Conservation (phyloP, 108 stramenopile species). For the Skeletonema potamos region DNA sequence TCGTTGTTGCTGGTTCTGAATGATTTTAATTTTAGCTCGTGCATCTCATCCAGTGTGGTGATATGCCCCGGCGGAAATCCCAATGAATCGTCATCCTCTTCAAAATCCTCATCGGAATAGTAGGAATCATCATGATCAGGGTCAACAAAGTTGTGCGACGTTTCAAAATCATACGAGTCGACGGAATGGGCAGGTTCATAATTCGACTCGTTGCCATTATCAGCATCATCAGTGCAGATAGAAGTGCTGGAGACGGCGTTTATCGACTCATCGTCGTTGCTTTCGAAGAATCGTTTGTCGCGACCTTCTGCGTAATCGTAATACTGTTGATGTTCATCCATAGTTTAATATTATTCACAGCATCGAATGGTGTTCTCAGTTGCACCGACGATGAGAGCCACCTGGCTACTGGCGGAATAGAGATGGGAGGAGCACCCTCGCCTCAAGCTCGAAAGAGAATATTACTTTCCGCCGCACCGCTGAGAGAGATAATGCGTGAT, state of each 20-base stretch:
- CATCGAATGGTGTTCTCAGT: no score
- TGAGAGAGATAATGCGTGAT: no score
- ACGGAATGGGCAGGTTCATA: background rate
- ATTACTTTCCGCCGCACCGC: no score
- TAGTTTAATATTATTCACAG: no score
- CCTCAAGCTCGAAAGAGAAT: no score
- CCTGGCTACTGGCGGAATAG: background rate
- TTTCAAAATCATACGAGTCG: background rate
- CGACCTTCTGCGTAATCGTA: conserved; percentile 5
- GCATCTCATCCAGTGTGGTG: conserved; percentile 23
- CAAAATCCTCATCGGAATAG: background rate
- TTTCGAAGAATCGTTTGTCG: background rate
- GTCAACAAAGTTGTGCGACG: background rate
- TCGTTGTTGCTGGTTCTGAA: background rate
- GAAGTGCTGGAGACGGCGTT: background rate
- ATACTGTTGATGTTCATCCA: background rate
- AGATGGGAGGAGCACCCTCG: no score
- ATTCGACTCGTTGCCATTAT: background rate
- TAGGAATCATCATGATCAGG: background rate
- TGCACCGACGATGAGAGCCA: no score
- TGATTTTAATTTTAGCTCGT: conserved; percentile 1
- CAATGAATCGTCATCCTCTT: conserved; percentile 23
- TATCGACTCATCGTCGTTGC: background rate
- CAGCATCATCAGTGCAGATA: background rate
- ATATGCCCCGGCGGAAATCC: conserved; percentile 48